Evolutionary conservation across 2,329 filamentous ascomycete genomes (phyloP), one percentile per base, ranked within the genome.

Genomic region (Catunica adiposa): DNA sequence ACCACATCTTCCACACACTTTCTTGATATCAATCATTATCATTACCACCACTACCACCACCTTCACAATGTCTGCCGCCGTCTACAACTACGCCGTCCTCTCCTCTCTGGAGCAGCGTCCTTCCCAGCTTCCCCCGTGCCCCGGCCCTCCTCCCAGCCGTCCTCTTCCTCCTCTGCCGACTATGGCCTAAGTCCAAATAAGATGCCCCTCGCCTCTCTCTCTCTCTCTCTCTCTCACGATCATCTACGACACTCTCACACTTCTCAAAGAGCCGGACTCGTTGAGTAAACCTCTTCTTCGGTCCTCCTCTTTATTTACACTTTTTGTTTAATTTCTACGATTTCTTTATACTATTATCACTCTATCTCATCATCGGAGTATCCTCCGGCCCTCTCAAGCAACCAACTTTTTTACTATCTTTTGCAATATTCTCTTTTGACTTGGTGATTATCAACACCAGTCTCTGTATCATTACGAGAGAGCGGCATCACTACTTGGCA

Each of bases 141-240:
- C 79, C 55, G 79, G 79, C 62, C 79, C 79, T 59, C 79, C 79
- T 63, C 79, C 79, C 60, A 78, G 74, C 68, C 73, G 79, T 56
- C 79, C 79, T 68, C 76, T 82, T 55, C 79, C 79, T 67, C 76
- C 79, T 68, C 75, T 82, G 60, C 79, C 79, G 66, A 82, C 80
- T 71, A 72, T 75, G 64, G 71, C 70, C 62, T 79, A 78, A 63
- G 42, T 44, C 4, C n/a, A n/a, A n/a, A n/a, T n/a, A n/a, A n/a
- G n/a, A n/a, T n/a, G n/a, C n/a, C n/a, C n/a, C 8, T 17, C 20
- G 2, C 15, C 26, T 50, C 31, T 14, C 26, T 26, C 15, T 31
- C 9, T 42, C 11, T 53, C n/a, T 29, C 46, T 26, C 3, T 5
- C 34, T 53, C 22, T 54, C 4, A 31, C 20, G 38, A 48, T 55